Conservation (phyloP, 164 flowering plant species). For the Vitis riparia region DNA sequence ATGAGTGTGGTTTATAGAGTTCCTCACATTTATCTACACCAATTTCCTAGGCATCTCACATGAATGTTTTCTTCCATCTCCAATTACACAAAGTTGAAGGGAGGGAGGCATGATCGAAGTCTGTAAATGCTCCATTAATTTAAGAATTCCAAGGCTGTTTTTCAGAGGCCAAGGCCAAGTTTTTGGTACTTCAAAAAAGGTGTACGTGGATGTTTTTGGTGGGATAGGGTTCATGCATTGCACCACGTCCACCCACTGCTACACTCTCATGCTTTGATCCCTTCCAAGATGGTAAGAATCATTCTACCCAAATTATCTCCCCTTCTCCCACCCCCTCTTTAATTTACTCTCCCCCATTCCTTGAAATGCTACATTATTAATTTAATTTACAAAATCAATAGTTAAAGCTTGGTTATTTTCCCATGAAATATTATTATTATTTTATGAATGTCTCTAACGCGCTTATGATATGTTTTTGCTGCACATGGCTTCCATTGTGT, state of each 20-base stretch:
- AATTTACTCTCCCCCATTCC: neutral
- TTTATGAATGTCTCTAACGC: too few relatives aligned
- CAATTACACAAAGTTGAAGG: neutral
- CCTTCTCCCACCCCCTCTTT: too few relatives aligned
- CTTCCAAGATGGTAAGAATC: neutral
- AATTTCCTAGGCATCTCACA: neutral
- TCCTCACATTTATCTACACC: neutral
- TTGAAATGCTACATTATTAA: neutral
- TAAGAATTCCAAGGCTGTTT: conserved; percentile 13
- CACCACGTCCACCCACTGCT: neutral
- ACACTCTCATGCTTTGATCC: neutral
- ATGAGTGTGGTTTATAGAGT: conserved; percentile 4
- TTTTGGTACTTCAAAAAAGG: conserved; percentile 2
- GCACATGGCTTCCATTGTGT: too few relatives aligned
- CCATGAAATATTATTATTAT: neutral
- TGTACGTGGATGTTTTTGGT: conserved; percentile 7
- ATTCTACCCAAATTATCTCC: too few relatives aligned
- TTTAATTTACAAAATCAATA: too few relatives aligned
- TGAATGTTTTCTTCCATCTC: neutral
- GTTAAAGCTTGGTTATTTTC: neutral
- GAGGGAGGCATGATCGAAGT: neutral
- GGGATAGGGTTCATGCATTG: conserved; percentile 21
- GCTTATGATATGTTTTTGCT: too few relatives aligned
- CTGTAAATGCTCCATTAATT: neutral
- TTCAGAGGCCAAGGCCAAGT: neutral